A percentile compares a stretch with the other conserved stretches of the same genome.
Conservation (phyloP, 1,139 yeast genomes). For the Debaryomyces robertsiae region DNA sequence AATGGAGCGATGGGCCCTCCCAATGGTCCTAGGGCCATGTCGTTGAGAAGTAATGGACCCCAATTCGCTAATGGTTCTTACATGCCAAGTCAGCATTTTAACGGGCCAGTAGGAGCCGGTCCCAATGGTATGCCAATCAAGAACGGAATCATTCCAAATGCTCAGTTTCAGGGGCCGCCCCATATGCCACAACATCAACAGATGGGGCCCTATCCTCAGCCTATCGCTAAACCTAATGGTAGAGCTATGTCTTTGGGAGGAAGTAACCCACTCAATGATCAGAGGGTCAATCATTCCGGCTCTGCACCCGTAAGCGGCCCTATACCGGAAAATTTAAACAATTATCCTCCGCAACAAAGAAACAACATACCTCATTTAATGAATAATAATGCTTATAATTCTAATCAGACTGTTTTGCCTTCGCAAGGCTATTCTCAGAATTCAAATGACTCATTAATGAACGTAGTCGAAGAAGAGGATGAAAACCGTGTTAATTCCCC, state of each 20-base stretch:
- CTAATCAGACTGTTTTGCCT: neutral
- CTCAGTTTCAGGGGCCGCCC: slow-evolving; percentile 3
- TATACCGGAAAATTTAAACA: neutral
- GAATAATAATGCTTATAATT: slow-evolving; percentile 1
- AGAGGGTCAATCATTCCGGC: neutral
- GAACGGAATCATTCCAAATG: slow-evolving; percentile 3
- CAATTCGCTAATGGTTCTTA: slow-evolving; percentile 5
- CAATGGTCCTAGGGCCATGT: slow-evolving; percentile 12
- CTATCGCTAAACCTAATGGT: slow-evolving; percentile 34
- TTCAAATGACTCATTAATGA: slow-evolving; percentile 43
- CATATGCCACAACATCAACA: slow-evolving; percentile 4
- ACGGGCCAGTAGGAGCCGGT: slow-evolving; percentile 12
- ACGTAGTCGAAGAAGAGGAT: slow-evolving; percentile 47
- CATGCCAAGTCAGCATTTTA: slow-evolving; percentile 4
- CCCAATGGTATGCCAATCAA: slow-evolving; percentile 10
- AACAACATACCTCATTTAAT: slow-evolving; percentile 1
- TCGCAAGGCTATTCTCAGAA: slow-evolving; percentile 14
- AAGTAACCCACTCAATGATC: slow-evolving; percentile 29
- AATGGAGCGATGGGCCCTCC: slow-evolving; percentile 9
- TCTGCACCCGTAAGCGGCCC: neutral
- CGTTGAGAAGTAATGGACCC: slow-evolving; percentile 2
- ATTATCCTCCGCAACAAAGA: slow-evolving; percentile 1
- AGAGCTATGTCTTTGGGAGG: slow-evolving; percentile 47
- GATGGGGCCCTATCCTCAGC: neutral
- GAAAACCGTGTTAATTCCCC: slow-evolving; percentile 4